Conservation (phyloP, 1,284 basidiomycete genomes). For the Pseudozyma sp. region DNA sequence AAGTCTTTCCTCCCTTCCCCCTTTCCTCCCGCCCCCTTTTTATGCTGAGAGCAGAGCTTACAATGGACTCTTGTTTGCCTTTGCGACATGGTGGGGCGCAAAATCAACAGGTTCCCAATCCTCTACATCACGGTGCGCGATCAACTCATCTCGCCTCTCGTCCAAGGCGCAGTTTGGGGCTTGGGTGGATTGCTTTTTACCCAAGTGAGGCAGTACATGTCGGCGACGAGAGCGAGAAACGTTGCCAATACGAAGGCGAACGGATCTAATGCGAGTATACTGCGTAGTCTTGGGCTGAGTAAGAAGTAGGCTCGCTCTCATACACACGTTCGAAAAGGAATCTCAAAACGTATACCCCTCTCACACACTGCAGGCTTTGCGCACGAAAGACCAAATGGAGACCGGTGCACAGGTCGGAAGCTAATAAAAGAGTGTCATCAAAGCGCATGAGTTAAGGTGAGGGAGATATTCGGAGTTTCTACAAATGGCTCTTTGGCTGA, state of each 20-base stretch:
- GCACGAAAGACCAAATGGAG: neutral
- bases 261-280: conserved; percentile 5
- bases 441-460: no score
- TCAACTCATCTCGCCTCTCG: conserved; percentile 58
- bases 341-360: conserved; percentile 16
- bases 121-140: conserved; percentile 60
- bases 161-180: conserved; percentile 61
- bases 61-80: neutral
- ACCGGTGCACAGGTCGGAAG: no score
- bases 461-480: conserved; percentile 1
- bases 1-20: conserved; percentile 10
- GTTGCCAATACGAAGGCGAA: neutral
- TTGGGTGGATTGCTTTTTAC: conserved; percentile 49
- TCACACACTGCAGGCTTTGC: neutral
- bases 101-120: conserved; percentile 48
- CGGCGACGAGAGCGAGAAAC: conserved; percentile 4
- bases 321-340: neutral
- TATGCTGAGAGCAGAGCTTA: neutral
- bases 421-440: no score
- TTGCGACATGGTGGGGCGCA: neutral
- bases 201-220: conserved; percentile 42
- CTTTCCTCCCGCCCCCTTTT: neutral
- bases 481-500: conserved; percentile 11
- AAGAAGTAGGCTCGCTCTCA: conserved; percentile 8
- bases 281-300: conserved; percentile 23